Base-by-base conservation (phyloP, 768 basidiomycete species). In the Kockovaella imperatae region DNA sequence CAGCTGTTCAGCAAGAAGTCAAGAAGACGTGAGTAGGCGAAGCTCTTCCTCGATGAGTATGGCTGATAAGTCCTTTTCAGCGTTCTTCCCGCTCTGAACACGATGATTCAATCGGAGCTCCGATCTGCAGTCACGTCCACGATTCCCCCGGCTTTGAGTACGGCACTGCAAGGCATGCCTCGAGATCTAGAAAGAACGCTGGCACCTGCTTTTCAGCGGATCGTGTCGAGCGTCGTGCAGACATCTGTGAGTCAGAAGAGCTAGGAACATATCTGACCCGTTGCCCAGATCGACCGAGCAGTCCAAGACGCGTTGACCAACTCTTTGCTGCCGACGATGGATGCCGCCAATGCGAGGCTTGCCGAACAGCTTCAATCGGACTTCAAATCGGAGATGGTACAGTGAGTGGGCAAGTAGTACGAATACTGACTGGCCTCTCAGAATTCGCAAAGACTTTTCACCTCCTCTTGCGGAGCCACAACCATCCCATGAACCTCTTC, bases 351-450 rank as follows among this genome's bases (percentile, higher is more conserved):
- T 4, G 45, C 46, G 1, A 42, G 38, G 20, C 30, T 63, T 10
- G 47, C 50, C 26, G 64, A 63, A 40, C 56, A 64, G 35, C 35
- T 69, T 3, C 43, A 49, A 4, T 30, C 25, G 2, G 65, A 64
- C 21, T 45, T 69, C 40, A 59, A 51, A 40, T 56, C 60, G 7
- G 65, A 69, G 36, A 60, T 69, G 57, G 25, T 62, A 1, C 62
- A 67, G 58, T 67, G 31, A 49, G 64, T 57, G 13, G 23, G 35
- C 11, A 15, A 4, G 8, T 10, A 5, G 18, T 17, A 2, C 38
- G 31, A 30, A 45, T 18, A 44, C 24, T 23, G 15, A 39, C 18
- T 30, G 39, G 25, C n/a, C 15, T 13, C 32, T 13, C 23, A 66
- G 64, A 38, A 55, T 69, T 29, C 45, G 60, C 20, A 67, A 67